Evolutionary conservation across 1,284 basidiomycete species (phyloP).

Genomic region (Cerioporus squamosus): DNA sequence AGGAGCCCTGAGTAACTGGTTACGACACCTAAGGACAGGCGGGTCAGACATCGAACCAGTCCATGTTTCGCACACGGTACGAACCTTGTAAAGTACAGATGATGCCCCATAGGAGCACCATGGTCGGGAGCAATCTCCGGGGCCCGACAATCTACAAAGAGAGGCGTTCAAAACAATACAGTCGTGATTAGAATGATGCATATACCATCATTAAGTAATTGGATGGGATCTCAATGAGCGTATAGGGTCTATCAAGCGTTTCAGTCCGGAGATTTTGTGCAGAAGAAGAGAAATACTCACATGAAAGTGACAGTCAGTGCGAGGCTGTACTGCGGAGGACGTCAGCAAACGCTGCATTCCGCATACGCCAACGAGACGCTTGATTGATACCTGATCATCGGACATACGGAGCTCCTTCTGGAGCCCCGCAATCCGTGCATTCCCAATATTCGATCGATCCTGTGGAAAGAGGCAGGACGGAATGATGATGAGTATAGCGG

Average conservation of each 20-base stretch:
- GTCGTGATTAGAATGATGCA: background rate
- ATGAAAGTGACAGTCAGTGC: constrained; percentile 57
- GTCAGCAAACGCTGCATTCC: background rate
- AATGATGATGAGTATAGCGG: background rate
- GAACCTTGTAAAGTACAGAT: constrained; percentile 57
- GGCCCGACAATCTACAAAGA: constrained; percentile 54
- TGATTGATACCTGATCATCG: constrained; percentile 25
- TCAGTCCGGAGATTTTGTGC: background rate
- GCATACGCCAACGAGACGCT: no score
- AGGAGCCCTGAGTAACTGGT: constrained; percentile 56
- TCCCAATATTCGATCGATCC: constrained; percentile 27
- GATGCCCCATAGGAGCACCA: constrained; percentile 63
- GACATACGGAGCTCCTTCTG: constrained; percentile 34
- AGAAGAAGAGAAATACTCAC: constrained; percentile 31
- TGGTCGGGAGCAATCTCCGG: constrained; percentile 56
- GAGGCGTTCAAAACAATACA: constrained; percentile 6
- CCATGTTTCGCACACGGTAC: no score
- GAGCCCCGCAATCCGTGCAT: constrained; percentile 39
- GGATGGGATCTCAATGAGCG: constrained; percentile 64
- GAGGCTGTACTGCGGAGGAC: constrained; percentile 45
- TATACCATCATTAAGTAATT: constrained; percentile 60
- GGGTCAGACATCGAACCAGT: background rate
- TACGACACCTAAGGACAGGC: constrained; percentile 49
- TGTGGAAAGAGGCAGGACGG: background rate
- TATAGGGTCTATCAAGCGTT: constrained; percentile 52